Percentiles rank a stretch among this genome's conserved stretches.
Conservation (phyloP, 148 eudicot species). For the Rhododendron ferrugineum region DNA sequence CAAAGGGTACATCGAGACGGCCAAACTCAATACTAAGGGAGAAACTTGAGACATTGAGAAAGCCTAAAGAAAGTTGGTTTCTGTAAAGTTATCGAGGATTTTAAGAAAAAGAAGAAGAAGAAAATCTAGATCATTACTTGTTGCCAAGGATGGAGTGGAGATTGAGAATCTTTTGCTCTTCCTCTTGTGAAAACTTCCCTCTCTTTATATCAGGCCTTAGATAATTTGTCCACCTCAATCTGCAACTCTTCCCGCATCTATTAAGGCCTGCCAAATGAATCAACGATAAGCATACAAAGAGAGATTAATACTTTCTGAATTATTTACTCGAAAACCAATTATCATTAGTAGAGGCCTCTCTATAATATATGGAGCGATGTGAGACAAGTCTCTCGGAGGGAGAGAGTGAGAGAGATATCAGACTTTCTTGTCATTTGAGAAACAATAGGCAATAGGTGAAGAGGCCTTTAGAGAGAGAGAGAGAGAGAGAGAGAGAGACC, state of each 20-base stretch:
- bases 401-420: too few relatives aligned
- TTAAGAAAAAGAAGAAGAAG: background rate
- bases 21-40: too few relatives aligned
- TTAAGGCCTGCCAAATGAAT: slow-evolving; percentile 44
- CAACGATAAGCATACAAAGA: too few relatives aligned
- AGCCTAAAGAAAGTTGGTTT: background rate
- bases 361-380: background rate
- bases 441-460: too few relatives aligned
- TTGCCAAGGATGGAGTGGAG: slow-evolving; percentile 77
- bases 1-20: too few relatives aligned
- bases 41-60: too few relatives aligned
- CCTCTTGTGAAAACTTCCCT: slow-evolving; percentile 77
- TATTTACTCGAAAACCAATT: too few relatives aligned
- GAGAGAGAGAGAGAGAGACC: slow-evolving; percentile 28
- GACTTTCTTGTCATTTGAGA: too few relatives aligned
- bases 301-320: too few relatives aligned
- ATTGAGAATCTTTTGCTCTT: slow-evolving; percentile 71
- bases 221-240: slow-evolving; percentile 83
- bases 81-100: background rate
- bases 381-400: background rate
- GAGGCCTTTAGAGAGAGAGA: background rate
- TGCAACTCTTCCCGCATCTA: slow-evolving; percentile 85
- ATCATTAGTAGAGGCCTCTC: too few relatives aligned
- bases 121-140: slow-evolving; percentile 36
- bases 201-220: slow-evolving; percentile 81